phyloP scores from a whole-genome alignment of 768 basidiomycete species.

The Tulasnella sp. region DNA sequence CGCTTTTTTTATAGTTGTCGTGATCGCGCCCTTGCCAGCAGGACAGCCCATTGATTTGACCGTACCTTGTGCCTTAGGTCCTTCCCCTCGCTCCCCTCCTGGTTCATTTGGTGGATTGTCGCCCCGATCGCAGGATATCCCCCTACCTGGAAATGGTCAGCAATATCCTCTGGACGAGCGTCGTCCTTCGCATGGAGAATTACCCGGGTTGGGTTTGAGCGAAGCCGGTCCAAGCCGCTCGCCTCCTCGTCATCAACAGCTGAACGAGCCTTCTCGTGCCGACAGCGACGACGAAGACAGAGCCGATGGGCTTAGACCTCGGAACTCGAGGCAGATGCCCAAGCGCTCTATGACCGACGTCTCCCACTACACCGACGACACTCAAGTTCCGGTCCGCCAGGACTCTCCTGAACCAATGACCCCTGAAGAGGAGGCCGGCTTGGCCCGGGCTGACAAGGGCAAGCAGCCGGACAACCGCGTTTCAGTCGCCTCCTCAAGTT shows the following conservation, averaged over 20 bases:
- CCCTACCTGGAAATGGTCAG: constrained; percentile 1
- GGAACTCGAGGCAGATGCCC: background rate
- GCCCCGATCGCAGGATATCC: background rate
- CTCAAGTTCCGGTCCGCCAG: background rate
- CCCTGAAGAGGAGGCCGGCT: background rate
- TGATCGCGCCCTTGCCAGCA: background rate
- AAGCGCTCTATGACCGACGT: background rate
- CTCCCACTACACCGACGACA: background rate
- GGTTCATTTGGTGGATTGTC: background rate
- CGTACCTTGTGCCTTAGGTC: constrained; percentile 12
- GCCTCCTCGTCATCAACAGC: background rate
- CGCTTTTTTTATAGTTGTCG: background rate
- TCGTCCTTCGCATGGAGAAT: background rate
- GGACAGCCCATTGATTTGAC: background rate
- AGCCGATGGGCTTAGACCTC: background rate
- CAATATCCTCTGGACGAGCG: background rate
- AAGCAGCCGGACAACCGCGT: background rate
- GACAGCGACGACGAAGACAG: background rate
- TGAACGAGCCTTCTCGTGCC: too few species aligned
- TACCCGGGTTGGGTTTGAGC: background rate
- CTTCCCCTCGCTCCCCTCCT: background rate
- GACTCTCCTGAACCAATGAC: background rate
- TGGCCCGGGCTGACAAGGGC: background rate
- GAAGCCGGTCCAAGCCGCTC: background rate
- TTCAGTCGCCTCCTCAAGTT: constrained; percentile 15